Evolutionary conservation across 352 stramenopile genomes (phyloP).

Genomic region (Pythium volutum): DNA sequence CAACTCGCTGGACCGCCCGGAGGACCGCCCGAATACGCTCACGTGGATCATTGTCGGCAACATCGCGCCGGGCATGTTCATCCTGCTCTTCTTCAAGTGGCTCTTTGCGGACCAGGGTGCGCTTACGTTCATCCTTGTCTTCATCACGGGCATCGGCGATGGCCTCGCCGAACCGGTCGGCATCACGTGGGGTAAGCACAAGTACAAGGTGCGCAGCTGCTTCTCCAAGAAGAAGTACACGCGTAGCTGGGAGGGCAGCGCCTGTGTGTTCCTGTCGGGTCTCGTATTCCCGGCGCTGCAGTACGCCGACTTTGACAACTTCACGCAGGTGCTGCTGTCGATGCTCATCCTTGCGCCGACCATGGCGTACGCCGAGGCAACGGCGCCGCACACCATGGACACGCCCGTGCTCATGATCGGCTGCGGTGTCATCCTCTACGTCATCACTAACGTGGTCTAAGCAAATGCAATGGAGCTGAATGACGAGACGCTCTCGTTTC

Average conservation of each 20-base stretch:
- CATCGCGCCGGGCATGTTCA: slow-evolving; percentile 59
- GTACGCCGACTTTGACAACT: slow-evolving; percentile 75
- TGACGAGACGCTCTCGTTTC: too few species aligned
- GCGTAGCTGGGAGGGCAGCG: slow-evolving; percentile 69
- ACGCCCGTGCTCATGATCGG: slow-evolving; percentile 82
- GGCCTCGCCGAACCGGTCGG: slow-evolving; percentile 73
- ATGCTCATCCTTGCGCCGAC: slow-evolving; percentile 78
- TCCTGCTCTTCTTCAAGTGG: slow-evolving; percentile 87
- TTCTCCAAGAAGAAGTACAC: slow-evolving; percentile 83
- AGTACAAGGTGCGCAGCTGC: slow-evolving; percentile 76
- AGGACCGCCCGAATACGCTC: slow-evolving; percentile 57
- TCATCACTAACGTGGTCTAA: too few species aligned
- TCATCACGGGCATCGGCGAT: slow-evolving; percentile 76
- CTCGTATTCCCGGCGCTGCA: slow-evolving; percentile 77
- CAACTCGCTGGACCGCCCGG: slow-evolving; percentile 81
- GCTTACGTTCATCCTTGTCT: slow-evolving; percentile 50
- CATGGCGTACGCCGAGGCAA: slow-evolving; percentile 85
- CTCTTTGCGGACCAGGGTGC: slow-evolving; percentile 45
- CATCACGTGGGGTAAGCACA: slow-evolving; percentile 80
- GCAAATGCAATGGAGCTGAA: too few species aligned
- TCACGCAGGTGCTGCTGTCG: slow-evolving; percentile 66
- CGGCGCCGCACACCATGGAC: slow-evolving; percentile 82
- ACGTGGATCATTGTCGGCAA: slow-evolving; percentile 45
- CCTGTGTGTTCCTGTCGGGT: slow-evolving; percentile 73
- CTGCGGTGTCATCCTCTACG: slow-evolving; percentile 67